Conservation (phyloP, 176 grass and related monocot species). For the Microstegium vimineum region DNA sequence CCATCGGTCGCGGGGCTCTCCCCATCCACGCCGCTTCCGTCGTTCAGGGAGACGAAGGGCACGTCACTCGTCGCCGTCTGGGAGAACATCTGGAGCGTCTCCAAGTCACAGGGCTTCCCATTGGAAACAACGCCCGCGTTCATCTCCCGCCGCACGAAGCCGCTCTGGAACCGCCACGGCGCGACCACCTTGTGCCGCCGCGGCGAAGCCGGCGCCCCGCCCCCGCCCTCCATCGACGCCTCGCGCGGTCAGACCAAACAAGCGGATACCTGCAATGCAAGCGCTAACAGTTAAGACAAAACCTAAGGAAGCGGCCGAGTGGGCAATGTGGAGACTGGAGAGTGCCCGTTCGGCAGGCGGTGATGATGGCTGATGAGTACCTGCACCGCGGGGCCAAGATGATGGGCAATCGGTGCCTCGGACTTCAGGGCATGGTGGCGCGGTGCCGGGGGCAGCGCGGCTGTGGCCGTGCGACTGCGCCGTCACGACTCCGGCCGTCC, state of each 20-base stretch:
- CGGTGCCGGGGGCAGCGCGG: not conserved
- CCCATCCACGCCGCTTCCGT: not conserved
- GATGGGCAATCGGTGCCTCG: not conserved
- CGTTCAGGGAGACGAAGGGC: not conserved
- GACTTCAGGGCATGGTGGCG: not conserved
- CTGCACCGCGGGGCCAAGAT: not conserved
- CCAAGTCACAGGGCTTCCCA: not conserved
- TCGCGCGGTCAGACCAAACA: not conserved
- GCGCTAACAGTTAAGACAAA: not conserved
- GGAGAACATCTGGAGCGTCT: not conserved
- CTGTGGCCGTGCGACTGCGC: not conserved
- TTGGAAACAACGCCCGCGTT: not conserved
- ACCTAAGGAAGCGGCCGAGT: not conserved
- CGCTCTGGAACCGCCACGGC: conserved; percentile 21
- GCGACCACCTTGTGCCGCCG: conserved; percentile 13
- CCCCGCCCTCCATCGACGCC: conserved; percentile 5
- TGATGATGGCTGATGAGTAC: not conserved
- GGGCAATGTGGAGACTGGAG: not conserved
- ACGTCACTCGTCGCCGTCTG: not conserved
- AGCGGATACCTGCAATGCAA: conserved; percentile 13
- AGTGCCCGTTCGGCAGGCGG: not conserved
- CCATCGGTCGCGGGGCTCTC: not conserved
- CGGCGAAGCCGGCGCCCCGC: not conserved
- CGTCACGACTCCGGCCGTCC: not conserved
- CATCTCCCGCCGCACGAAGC: not conserved